Evolutionary conservation across 495 filamentous ascomycete genomes (phyloP), one percentile per base, ranked within the genome.

Genomic region (Penicillium cosmopolitanum): DNA sequence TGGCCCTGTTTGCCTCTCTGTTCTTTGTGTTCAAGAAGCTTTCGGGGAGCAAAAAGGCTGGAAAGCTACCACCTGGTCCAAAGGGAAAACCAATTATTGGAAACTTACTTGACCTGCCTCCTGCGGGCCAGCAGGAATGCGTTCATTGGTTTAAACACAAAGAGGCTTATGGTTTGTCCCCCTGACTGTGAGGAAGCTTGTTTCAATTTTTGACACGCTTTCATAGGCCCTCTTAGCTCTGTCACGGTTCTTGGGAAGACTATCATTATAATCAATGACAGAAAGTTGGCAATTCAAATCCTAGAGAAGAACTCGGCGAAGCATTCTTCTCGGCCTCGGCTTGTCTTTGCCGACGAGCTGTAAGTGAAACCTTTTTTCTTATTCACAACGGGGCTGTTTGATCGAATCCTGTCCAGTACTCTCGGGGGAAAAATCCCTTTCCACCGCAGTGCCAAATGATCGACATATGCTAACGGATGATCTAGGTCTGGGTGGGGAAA

Each of bases 131-230:
- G 15, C 66, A 69, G 2, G 80, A 83, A 58, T 74, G 68, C 55
- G 54, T 73, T 19, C 80, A 83, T 58, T 84, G 81, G 81, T 53
- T 80, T 1, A 72, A 79, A 53, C 80, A 82, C 58, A 83, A 82
- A 52, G 76, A 81, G 34, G 52, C 72, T 11, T 84, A 84, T 57
- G 80, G 69, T 70, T 5, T n/a, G 19, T 48, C 11, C 23, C 11
- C 15, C 36, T 9, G 28, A 0, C 8, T 31, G 9, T 1, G 5
- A 38, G 4, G 18, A 1, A 38, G 31, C 21, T 47, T 33, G 28
- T 42, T 11, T n/a, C 9, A 51, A 42, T 19, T 35, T 38, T n/a
- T 38, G 33, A 42, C 23, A 23, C 5, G 16, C 16, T 18, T 19
- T 11, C 5, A 16, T 13, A 71, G 66, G 81, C 6, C 74, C 76